Evolutionary conservation across 768 basidiomycete species (phyloP), one percentile per base, ranked within the genome.

Genomic region (Russula brevipes): DNA sequence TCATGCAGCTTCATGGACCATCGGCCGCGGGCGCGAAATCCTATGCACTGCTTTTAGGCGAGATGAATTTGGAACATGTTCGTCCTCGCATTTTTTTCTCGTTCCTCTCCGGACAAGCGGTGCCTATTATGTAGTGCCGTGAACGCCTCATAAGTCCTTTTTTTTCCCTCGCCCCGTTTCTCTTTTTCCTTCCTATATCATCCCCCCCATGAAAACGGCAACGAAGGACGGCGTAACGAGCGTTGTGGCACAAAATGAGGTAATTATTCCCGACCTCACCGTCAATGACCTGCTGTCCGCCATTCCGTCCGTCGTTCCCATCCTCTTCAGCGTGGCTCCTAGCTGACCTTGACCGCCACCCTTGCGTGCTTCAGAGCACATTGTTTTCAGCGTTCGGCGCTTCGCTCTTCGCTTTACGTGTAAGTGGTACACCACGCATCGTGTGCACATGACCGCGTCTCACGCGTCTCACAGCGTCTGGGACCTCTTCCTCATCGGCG

Each of bases 311-410:
- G 87, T 81, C 36, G 16, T 50, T 65, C 46, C 6, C 24, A 46
- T 59, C 46, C 66, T 19, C 42, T 19, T 4, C 42, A 16, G 30
- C 24, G 2, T 7, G 58, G 41, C 60, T 59, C 16, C 33, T 24
- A 35, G 39, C 54, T 49, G 17, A 38, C 38, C 38, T 38, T 10
- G 10, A 46, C n/a, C 4, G 2, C 17, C 17, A 30, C 3, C 17
- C 4, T 12, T 46, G 57, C 58, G 1, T 39, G 8, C 8, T 60
- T 36, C 65, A 91, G 90, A 16, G 68, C 87, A 8, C 93, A 93
- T 75, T 98, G 96, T 79, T 92, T 87, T 77, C 80, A 95, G 78
- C 89, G 96, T 64, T 95, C 92, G 0, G 89, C 91, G 4, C 65
- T 94, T 69, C 82, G 80, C 72, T 94, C 93, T 4, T 86, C 84